Evolutionary conservation across 78 protist genomes (phyloP).

Genomic region (Emiliania huxleyi): DNA sequence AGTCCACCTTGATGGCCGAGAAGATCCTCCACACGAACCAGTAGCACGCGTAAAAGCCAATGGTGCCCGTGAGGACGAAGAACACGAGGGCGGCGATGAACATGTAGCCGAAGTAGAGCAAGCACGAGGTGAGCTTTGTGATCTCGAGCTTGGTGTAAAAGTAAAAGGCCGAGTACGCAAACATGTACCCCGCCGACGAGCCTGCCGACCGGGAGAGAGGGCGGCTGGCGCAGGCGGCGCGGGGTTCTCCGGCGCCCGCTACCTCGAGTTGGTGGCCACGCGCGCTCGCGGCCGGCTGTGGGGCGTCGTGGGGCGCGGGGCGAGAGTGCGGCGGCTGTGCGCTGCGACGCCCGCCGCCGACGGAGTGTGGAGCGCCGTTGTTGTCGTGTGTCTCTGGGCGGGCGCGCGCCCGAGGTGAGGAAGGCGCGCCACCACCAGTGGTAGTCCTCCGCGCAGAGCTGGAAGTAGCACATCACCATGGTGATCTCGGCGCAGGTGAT

Average conservation of each 20-base stretch:
- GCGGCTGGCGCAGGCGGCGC: too few relatives aligned
- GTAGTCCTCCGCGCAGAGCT: conserved; percentile 56
- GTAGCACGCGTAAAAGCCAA: conserved; percentile 43
- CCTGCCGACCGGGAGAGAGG: too few relatives aligned
- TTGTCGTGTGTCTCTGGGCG: too few relatives aligned
- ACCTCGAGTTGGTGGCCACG: too few relatives aligned
- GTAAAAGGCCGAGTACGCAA: conserved; percentile 84
- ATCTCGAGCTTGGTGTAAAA: conserved; percentile 74
- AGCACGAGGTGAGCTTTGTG: conserved; percentile 11
- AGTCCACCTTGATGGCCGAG: conserved; percentile 33
- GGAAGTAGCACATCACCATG: conserved; percentile 92
- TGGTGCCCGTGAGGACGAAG: conserved; percentile 52
- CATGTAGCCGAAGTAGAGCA: conserved; percentile 49
- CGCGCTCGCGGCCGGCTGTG: background rate
- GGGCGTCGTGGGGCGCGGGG: conserved; percentile 22
- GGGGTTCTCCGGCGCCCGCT: background rate
- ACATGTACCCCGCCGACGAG: conserved; percentile 82
- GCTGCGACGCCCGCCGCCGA: too few relatives aligned
- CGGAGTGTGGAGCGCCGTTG: too few relatives aligned
- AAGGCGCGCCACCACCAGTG: conserved; percentile 95
- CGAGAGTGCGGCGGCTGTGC: too few relatives aligned
- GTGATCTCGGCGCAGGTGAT: conserved; percentile 88
- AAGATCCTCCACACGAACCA: conserved; percentile 39
- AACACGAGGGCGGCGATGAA: background rate
- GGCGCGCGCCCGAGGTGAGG: conserved; percentile 84